phyloP scores from a whole-genome alignment of 805 yeast species.

The Lipomyces starkeyi region DNA sequence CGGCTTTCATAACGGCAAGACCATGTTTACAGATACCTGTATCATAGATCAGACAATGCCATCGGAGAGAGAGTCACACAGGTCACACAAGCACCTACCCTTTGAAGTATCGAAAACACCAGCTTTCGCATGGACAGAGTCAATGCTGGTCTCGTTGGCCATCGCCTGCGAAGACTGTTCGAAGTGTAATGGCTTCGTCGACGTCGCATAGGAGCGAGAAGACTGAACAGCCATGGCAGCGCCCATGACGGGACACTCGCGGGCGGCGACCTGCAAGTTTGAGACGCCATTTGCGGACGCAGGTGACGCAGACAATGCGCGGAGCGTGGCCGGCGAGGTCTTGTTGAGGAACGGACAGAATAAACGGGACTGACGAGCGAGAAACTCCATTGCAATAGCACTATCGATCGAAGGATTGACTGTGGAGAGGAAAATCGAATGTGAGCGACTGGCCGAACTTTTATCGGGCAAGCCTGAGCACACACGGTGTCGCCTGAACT shows the following conservation, averaged over 20 bases:
- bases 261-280: slow-evolving; percentile 58
- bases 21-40: slow-evolving; percentile 38
- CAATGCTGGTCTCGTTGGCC: slow-evolving; percentile 39
- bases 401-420: background rate
- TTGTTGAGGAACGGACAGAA: slow-evolving; percentile 82
- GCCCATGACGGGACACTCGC: slow-evolving; percentile 89
- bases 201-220: slow-evolving; percentile 33
- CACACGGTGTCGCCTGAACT: background rate
- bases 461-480: background rate
- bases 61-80: background rate
- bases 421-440: background rate
- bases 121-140: slow-evolving; percentile 39
- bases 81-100: slow-evolving; percentile 25
- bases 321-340: slow-evolving; percentile 63
- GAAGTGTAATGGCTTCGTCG: slow-evolving; percentile 32
- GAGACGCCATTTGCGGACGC: slow-evolving; percentile 23
- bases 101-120: slow-evolving; percentile 42
- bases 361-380: slow-evolving; percentile 74
- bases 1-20: slow-evolving; percentile 38
- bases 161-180: slow-evolving; percentile 32
- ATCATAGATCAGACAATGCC: slow-evolving; percentile 1
- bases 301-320: slow-evolving; percentile 55
- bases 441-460: background rate
- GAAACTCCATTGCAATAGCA: slow-evolving; percentile 67
- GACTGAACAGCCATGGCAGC: slow-evolving; percentile 60